These are phyloP conservation scores for Deuterostichococcus epilithicus DNA, from an alignment of 139 green algal species.

Conservation along the genomic window DNA sequence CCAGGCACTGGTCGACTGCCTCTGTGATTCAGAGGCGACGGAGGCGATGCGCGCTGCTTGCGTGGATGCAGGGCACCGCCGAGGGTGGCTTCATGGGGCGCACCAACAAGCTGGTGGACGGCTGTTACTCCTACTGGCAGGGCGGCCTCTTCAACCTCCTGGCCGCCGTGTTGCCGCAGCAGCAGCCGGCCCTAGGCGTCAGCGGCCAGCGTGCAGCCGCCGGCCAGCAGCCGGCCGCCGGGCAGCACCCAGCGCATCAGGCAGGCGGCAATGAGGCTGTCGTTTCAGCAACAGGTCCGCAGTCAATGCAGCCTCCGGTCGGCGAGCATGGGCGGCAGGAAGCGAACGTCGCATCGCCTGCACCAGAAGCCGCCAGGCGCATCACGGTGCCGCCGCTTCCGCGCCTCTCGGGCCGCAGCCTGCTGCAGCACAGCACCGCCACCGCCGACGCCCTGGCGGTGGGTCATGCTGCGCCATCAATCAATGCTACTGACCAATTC, in stretches of 20 bases:
- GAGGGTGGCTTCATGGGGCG: slow-evolving; percentile 95
- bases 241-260: neutral
- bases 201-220: slow-evolving; percentile 25
- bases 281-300: too few relatives aligned
- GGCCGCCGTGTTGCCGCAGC: slow-evolving; percentile 5
- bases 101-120: slow-evolving; percentile 99
- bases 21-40: neutral
- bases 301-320: too few relatives aligned
- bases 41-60: neutral
- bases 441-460: too few relatives aligned
- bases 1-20: neutral
- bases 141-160: slow-evolving; percentile 79
- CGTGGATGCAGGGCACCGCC: slow-evolving; percentile 58
- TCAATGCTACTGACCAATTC: too few relatives aligned
- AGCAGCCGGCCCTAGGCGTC: neutral
- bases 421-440: too few relatives aligned
- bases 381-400: too few relatives aligned
- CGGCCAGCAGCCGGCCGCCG: neutral
- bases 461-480: too few relatives aligned
- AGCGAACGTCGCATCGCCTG: too few relatives aligned
- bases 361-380: too few relatives aligned
- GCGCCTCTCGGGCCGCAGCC: too few relatives aligned
- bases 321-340: too few relatives aligned
- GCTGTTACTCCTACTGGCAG: slow-evolving; percentile 98
- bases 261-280: too few relatives aligned